phyloP scores from a whole-genome alignment of 2,329 filamentous ascomycete genomes.

The Aspergillus brunneoviolaceus region DNA sequence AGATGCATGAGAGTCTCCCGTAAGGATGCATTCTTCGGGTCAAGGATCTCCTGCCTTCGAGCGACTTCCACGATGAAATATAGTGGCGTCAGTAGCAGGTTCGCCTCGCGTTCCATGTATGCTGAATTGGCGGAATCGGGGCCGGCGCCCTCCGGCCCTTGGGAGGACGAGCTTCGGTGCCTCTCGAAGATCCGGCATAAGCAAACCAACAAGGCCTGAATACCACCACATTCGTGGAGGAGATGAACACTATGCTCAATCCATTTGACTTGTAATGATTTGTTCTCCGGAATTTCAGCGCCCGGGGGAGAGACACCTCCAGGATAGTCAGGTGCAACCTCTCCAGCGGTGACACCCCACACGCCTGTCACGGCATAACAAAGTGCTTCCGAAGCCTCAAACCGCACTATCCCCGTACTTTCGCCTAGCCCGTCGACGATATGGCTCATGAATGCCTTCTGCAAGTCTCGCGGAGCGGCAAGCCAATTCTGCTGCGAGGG shows the following conservation, averaged over 20 bases:
- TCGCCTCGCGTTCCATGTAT: conserved; percentile 42
- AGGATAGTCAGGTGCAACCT: conserved; percentile 30
- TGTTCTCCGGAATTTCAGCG: conserved; percentile 47
- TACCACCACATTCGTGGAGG: conserved; percentile 36
- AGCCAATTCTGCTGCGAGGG: conserved; percentile 60
- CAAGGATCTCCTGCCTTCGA: conserved; percentile 35
- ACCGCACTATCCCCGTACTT: conserved; percentile 40
- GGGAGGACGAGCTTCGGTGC: conserved; percentile 26
- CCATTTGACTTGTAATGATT: conserved; percentile 49
- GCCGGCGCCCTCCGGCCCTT: conserved; percentile 28
- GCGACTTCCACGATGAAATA: conserved; percentile 45
- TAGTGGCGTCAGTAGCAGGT: conserved; percentile 43
- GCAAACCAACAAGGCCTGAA: conserved; percentile 38
- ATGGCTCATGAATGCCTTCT: conserved; percentile 42
- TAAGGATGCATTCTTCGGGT: conserved; percentile 25
- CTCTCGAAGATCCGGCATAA: conserved; percentile 42
- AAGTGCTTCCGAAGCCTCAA: conserved; percentile 48
- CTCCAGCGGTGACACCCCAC: conserved; percentile 67
- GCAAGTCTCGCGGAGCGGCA: conserved; percentile 57
- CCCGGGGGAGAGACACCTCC: conserved; percentile 37
- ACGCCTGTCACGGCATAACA: conserved; percentile 63
- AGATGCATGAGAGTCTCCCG: conserved; percentile 51
- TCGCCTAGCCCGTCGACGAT: conserved; percentile 40
- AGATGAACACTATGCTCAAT: conserved; percentile 45
- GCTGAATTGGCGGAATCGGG: conserved; percentile 34